Percentiles rank a stretch among this genome's conserved stretches.
Conservation (phyloP, 192 early-diverging fungal genomes). For the Entrophospora sp. region DNA sequence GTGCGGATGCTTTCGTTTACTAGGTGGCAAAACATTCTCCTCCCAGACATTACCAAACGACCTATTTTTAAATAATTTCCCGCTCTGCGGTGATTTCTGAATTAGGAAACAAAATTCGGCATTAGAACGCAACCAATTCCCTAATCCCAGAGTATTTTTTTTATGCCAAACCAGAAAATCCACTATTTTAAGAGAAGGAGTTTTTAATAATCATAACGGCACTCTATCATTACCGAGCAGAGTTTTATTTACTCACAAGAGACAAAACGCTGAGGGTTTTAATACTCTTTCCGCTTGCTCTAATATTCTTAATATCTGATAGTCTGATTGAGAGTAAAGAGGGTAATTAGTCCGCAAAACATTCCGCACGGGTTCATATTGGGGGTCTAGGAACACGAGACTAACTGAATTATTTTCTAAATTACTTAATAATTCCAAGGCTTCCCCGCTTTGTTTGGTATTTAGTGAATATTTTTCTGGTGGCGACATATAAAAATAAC, state of each 20-base stretch:
- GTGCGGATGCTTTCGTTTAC: background rate
- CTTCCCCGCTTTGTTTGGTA: background rate
- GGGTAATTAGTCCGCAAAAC: background rate
- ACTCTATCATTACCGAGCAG: background rate
- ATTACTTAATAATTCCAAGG: background rate
- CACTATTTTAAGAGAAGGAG: slow-evolving; percentile 3
- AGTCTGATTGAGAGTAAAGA: background rate
- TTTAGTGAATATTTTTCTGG: slow-evolving; percentile 4
- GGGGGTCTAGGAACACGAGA: background rate
- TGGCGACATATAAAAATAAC: background rate
- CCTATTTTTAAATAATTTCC: background rate
- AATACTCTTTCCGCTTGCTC: background rate
- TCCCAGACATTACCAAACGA: slow-evolving; percentile 1
- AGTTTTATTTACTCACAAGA: background rate
- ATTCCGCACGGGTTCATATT: background rate
- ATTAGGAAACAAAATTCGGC: slow-evolving; percentile 14
- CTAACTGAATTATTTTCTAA: background rate
- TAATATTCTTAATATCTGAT: background rate
- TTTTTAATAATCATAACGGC: background rate
- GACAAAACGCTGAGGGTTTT: background rate
- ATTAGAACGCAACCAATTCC: background rate
- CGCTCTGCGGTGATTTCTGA: background rate
- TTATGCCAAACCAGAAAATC: slow-evolving; percentile 4
- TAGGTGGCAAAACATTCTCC: background rate
- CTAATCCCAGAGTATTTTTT: slow-evolving; percentile 4